These are phyloP conservation scores for Alternaria sp. DNA, from an alignment of 2,329 filamentous ascomycete genomes.

Conservation along the genomic window DNA sequence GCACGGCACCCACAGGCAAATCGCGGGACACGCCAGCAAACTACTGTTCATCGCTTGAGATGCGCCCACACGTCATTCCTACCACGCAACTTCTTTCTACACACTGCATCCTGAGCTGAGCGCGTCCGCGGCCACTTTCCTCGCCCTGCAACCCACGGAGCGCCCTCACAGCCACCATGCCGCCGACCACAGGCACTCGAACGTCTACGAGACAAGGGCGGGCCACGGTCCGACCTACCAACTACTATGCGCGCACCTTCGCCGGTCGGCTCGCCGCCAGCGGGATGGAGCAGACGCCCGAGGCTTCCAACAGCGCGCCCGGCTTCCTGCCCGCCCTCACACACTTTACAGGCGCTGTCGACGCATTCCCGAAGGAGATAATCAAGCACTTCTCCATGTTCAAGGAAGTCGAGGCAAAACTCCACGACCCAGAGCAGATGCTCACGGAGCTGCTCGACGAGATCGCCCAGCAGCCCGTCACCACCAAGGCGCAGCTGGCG, in stretches of 20 bases:
- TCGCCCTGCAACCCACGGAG: slow-evolving; percentile 22
- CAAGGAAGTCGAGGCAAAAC: slow-evolving; percentile 97
- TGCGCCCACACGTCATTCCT: slow-evolving; percentile 34
- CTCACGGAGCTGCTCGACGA: slow-evolving; percentile 76
- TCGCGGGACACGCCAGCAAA: slow-evolving; percentile 29
- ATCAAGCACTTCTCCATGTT: slow-evolving; percentile 94
- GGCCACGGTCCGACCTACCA: slow-evolving; percentile 54
- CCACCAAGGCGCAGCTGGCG: slow-evolving; percentile 42
- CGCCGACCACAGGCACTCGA: slow-evolving; percentile 43
- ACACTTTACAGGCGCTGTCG: slow-evolving; percentile 88
- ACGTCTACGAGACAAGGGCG: slow-evolving; percentile 55
- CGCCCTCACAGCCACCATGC: slow-evolving; percentile 38
- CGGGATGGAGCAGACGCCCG: slow-evolving; percentile 48
- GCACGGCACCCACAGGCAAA: slow-evolving; percentile 19
- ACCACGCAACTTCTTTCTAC: slow-evolving; percentile 22
- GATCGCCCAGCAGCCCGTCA: slow-evolving; percentile 58
- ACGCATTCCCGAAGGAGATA: slow-evolving; percentile 91
- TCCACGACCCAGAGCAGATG: slow-evolving; percentile 84
- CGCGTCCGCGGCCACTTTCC: slow-evolving; percentile 24
- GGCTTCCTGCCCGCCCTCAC: slow-evolving; percentile 71
- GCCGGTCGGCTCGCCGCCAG: slow-evolving; percentile 45
- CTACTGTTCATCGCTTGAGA: slow-evolving; percentile 31
- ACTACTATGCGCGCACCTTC: slow-evolving; percentile 60
- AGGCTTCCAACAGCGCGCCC: slow-evolving; percentile 45
- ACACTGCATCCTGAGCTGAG: slow-evolving; percentile 20